Conservation (phyloP, 2,329 filamentous ascomycete genomes). For the Mycosphaerella sp. region DNA sequence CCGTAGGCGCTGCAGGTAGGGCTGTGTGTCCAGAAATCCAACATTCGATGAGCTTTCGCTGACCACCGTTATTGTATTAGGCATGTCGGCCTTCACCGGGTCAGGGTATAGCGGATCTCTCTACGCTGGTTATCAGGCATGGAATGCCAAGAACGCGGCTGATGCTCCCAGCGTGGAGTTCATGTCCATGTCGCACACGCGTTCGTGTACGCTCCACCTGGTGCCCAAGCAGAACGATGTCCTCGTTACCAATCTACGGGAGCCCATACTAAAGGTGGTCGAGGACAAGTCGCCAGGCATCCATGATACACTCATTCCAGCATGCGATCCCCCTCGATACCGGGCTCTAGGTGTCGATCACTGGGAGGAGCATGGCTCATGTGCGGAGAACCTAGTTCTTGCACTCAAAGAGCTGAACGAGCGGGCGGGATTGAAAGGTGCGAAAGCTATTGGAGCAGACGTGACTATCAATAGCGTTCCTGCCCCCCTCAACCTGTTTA, state of each 20-base stretch:
- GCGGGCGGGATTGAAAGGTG: constrained; percentile 42
- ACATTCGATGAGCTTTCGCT: not conserved
- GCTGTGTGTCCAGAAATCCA: not conserved
- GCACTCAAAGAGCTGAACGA: constrained; percentile 46
- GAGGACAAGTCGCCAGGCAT: constrained; percentile 42
- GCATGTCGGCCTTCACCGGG: constrained; percentile 39
- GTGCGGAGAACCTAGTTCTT: constrained; percentile 46
- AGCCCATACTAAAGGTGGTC: constrained; percentile 42
- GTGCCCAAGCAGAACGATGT: constrained; percentile 39
- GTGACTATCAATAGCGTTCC: constrained; percentile 45
- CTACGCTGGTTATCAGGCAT: constrained; percentile 47
- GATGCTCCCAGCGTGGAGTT: constrained; percentile 41
- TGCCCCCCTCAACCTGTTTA: constrained; percentile 44
- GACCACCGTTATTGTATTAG: not conserved
- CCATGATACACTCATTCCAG: constrained; percentile 45
- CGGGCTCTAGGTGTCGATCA: constrained; percentile 39
- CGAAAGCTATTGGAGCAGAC: constrained; percentile 43
- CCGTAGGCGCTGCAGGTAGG: constrained; percentile 43
- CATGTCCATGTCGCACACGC: constrained; percentile 43
- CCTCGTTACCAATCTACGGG: constrained; percentile 43
- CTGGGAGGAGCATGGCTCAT: constrained; percentile 43
- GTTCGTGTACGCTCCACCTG: constrained; percentile 39
- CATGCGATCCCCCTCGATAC: constrained; percentile 44
- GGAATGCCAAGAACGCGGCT: constrained; percentile 34
- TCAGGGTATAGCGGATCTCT: constrained; percentile 44